These are phyloP conservation scores for Ceratocystis diversiconidia DNA, from an alignment of 2,329 filamentous ascomycete genomes.

Conservation along the genomic window DNA sequence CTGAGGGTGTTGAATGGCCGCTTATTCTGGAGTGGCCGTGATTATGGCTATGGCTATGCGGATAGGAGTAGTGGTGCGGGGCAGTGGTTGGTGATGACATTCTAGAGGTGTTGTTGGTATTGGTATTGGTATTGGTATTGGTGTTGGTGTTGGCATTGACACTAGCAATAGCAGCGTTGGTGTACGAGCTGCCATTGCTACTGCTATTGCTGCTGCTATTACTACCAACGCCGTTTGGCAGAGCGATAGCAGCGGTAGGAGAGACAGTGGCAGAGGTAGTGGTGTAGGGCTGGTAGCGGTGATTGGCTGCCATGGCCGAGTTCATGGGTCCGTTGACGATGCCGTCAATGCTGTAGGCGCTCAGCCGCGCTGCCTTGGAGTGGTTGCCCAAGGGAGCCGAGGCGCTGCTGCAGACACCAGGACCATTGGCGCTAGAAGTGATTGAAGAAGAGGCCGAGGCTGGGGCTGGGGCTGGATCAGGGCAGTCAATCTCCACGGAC, in stretches of 20 bases:
- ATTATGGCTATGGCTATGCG: conserved; percentile 23
- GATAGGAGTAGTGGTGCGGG: conserved; percentile 19
- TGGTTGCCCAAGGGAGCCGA: neutral
- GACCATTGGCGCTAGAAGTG: conserved; percentile 2
- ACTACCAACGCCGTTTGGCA: conserved; percentile 12
- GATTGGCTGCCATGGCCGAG: conserved; percentile 11
- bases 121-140: neutral
- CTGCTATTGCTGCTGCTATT: conserved; percentile 20
- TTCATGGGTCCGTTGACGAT: neutral
- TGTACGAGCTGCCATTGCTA: neutral
- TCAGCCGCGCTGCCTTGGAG: conserved; percentile 17
- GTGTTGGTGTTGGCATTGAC: neutral
- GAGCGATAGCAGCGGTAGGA: neutral
- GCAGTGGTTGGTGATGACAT: neutral
- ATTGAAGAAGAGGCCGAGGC: neutral
- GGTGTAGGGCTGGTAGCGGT: conserved; percentile 8
- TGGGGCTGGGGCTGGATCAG: conserved; percentile 18
- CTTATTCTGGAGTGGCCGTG: conserved; percentile 21
- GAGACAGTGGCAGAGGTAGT: neutral
- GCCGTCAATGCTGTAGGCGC: neutral
- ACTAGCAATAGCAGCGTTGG: neutral
- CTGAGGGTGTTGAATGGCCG: conserved; percentile 20
- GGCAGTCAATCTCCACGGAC: conserved; percentile 25
- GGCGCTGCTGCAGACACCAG: conserved; percentile 8
- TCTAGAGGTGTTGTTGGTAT: neutral